Base-by-base conservation (phyloP, 2,329 filamentous ascomycete genomes). In the Colletotrichum sp. region DNA sequence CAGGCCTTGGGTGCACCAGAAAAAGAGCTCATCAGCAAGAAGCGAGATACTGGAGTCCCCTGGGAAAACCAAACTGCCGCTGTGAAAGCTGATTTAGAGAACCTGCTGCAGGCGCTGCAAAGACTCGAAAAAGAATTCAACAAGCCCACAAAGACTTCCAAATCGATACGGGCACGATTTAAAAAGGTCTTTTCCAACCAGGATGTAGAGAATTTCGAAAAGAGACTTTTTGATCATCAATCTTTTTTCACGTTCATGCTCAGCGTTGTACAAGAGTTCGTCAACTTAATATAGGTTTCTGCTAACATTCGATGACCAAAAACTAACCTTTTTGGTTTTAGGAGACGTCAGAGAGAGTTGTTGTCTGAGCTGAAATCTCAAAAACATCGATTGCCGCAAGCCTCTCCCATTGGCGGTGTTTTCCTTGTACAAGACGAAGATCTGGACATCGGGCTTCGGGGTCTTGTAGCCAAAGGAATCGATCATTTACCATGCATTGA, bases 301-400 rank as follows among this genome's bases (percentile, higher is more conserved):
- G 22, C 22, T n/a, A 0, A 8, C 0, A 0, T 22, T 25, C 12
- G 12, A 2, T 16, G 52, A 57, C n/a, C 25, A 25, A 15, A 16
- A 0, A 27, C 52, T 57, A 15, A 57, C 3, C 0, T 8, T 16
- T 57, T 27, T 0, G 4, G 3, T 1, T 27, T 25, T 25, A 57
- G 52, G 52, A 57, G 13, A 25, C n/a, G 52, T 25, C n/a, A 57
- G n/a, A 57, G 52, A 19, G 12, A 57, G 0, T 57, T 57, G 19
- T 0, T 44, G 0, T 44, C 39, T n/a, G 39, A 44, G 0, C 16
- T 44, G 16, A 44, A 44, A n/a, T 44, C 39, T 16, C 39, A 44
- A n/a, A 44, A 44, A n/a, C 5, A 44, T 44, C 39, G 19, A 44
- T 44, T n/a, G 39, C 39, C 39, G 39, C 16, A 44, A 44, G 39